These are phyloP conservation scores for Pseudocercospora pini-densiflorae DNA, from an alignment of 2,329 filamentous ascomycete genomes.

Conservation along the genomic window DNA sequence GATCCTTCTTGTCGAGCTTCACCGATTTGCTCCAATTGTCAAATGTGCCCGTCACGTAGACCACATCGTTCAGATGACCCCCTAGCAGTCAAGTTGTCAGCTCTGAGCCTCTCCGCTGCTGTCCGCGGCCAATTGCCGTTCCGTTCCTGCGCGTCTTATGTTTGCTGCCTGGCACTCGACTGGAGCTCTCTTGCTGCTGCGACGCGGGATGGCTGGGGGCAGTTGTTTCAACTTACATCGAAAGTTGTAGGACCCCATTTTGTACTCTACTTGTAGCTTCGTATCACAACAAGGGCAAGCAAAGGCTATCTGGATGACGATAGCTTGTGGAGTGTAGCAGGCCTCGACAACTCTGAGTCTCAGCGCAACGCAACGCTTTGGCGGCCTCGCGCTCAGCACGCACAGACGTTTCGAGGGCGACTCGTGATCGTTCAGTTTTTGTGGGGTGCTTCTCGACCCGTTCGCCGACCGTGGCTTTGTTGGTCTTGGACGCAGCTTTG, in stretches of 20 bases:
- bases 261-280: neutral
- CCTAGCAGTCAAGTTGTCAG: conserved; percentile 3
- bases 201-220: neutral
- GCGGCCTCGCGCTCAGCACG: neutral
- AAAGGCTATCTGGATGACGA: conserved; percentile 12
- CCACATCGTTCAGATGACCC: conserved; percentile 73
- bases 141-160: neutral
- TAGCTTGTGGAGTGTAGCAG: neutral
- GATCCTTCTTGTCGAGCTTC: conserved; percentile 76
- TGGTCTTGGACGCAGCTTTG: too few species aligned
- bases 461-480: too few species aligned
- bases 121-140: conserved; percentile 3
- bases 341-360: too few species aligned
- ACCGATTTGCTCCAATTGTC: conserved; percentile 91
- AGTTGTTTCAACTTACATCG: neutral
- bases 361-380: too few species aligned
- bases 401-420: neutral
- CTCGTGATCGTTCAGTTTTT: conserved; percentile 1
- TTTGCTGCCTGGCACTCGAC: neutral
- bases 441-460: neutral
- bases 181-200: neutral
- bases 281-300: conserved; percentile 8
- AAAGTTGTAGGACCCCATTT: conserved; percentile 1
- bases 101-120: conserved; percentile 3
- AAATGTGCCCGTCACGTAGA: conserved; percentile 95